Evolutionary conservation across 164 flowering plant genomes (phyloP).

Genomic region (Sedum album): DNA sequence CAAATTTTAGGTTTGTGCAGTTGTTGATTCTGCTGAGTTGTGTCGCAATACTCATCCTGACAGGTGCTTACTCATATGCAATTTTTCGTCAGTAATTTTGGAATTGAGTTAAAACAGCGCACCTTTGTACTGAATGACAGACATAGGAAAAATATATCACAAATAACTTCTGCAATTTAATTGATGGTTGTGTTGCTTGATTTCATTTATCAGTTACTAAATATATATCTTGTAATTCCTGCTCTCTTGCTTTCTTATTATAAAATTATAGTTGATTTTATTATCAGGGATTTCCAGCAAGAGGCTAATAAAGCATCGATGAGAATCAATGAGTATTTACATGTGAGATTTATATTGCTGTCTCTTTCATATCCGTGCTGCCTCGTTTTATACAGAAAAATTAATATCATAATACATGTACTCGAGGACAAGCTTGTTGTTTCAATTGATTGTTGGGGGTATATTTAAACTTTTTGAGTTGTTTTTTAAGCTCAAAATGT

Average conservation of each 20-base stretch:
- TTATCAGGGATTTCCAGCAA: constrained; percentile 69
- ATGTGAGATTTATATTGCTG: constrained; percentile 51
- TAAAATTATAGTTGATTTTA: background rate
- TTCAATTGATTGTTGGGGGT: background rate
- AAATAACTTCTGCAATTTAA: background rate
- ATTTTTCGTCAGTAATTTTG: background rate
- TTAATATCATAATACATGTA: background rate
- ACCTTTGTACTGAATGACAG: background rate
- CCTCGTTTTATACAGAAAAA: background rate
- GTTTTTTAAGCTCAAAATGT: background rate
- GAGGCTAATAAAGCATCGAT: constrained; percentile 81
- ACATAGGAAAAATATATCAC: background rate
- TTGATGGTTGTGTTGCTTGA: background rate
- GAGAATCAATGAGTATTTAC: constrained; percentile 80
- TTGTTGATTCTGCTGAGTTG: constrained; percentile 84
- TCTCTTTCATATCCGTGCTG: background rate
- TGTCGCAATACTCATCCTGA: constrained; percentile 96
- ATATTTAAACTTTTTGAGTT: background rate
- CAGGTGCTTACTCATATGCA: constrained; percentile 33
- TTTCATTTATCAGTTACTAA: background rate
- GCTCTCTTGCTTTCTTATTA: background rate
- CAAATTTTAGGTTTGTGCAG: constrained; percentile 66
- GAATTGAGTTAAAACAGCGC: background rate
- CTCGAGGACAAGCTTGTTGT: background rate
- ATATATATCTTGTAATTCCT: background rate